Base-by-base conservation (phyloP, 108 stramenopile genomes). In the Conticribra weissflogii region DNA sequence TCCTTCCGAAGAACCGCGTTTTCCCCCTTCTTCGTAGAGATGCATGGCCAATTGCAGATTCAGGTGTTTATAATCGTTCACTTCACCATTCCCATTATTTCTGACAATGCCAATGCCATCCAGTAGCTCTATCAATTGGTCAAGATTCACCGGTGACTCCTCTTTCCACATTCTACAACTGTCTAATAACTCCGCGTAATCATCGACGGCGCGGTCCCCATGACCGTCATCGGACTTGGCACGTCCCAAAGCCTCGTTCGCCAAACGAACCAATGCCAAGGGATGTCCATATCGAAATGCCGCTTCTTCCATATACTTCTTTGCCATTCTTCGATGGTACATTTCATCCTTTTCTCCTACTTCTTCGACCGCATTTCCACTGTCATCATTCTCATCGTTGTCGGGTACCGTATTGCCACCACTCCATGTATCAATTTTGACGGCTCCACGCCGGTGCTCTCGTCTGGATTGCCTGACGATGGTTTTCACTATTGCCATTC, bases 391-490 rank as follows among this genome's bases (percentile, higher is more conserved):
- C 18, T 25, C 50, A n/a, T 67, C 16, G 29, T 16, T 16, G 48
- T 28, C 15, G n/a, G n/a, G n/a, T n/a, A 16, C 4, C 47, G 30
- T 47, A 54, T 58, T 70, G 48, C 53, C 46, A n/a, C n/a, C n/a
- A n/a, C 25, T 36, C 54, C 12, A 46, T 74, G 61, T 51, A 66
- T 59, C 28, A 34, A 4, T 58, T 74, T 65, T 50, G 67, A 50
- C 28, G 74, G 84, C n/a, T n/a, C n/a, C n/a, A n/a, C n/a, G n/a
- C n/a, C n/a, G n/a, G n/a, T n/a, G n/a, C n/a, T n/a, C n/a, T n/a
- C n/a, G n/a, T n/a, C n/a, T n/a, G 30, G 83, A 73, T 63, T 87
- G 80, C 51, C 86, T 88, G 32, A 81, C 88, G 32, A 92, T 74
- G 12, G 88, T 88, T 57, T 78, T 71, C 8, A 92, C 79, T 51